phyloP scores from a whole-genome alignment of 495 filamentous ascomycete species.

The Penicillium fimorum region DNA sequence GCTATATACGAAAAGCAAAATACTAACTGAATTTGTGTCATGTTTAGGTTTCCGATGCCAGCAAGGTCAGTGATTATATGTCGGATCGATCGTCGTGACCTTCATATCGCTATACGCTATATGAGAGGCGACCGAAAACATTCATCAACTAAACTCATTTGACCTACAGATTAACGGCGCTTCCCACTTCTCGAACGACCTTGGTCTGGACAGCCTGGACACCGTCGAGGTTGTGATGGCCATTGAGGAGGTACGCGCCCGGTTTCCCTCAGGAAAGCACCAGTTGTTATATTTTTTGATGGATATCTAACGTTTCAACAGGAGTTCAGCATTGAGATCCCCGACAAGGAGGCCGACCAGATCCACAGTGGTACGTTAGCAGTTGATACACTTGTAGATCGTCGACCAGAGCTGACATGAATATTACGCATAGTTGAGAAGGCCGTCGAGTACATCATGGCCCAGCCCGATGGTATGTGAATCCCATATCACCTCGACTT shows the following conservation, averaged over 20 bases:
- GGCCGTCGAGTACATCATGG: slow-evolving; percentile 92
- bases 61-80: slow-evolving; percentile 58
- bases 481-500: background rate
- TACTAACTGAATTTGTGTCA: slow-evolving; percentile 10
- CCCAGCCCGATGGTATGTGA: slow-evolving; percentile 80
- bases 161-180: slow-evolving; percentile 65
- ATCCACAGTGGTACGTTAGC: slow-evolving; percentile 89
- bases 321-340: slow-evolving; percentile 99
- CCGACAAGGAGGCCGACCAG: slow-evolving; percentile 95
- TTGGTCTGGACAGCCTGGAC: slow-evolving; percentile 94
- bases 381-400: background rate
- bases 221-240: slow-evolving; percentile 99
- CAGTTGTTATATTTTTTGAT: slow-evolving; percentile 3
- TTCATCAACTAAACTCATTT: slow-evolving; percentile 16
- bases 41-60: slow-evolving; percentile 66
- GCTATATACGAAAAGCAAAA: slow-evolving; percentile 15
- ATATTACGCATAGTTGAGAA: slow-evolving; percentile 68
- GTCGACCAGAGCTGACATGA: slow-evolving; percentile 15
- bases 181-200: slow-evolving; percentile 93
- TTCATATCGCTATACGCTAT: slow-evolving; percentile 8
- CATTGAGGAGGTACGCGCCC: slow-evolving; percentile 85
- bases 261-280: slow-evolving; percentile 21
- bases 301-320: slow-evolving; percentile 43
- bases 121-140: slow-evolving; percentile 4
- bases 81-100: slow-evolving; percentile 12